Base-by-base conservation (phyloP, 2,329 filamentous ascomycete genomes). In the Chaetothyriales sp. region DNA sequence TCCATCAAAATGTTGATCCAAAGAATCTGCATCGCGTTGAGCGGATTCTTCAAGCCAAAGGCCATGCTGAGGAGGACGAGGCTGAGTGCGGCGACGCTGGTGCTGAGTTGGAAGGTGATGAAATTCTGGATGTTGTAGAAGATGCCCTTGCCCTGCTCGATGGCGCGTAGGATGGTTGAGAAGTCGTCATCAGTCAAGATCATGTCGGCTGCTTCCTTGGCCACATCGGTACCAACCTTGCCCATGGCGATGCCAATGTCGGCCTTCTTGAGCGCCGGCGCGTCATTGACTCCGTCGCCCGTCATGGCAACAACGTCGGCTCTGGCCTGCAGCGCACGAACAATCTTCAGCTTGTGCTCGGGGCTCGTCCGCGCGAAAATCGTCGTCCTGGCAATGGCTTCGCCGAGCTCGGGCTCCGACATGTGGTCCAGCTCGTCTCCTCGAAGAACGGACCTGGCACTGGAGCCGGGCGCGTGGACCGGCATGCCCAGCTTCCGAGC, bases 1-100 rank as follows among this genome's bases (percentile, higher is more conserved):
- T 98, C 94, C 94, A 98, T 98, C 62, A 98, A 89, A 65, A 98
- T 97, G 66, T 98, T 98, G 64, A 98, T 98, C 92, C 92, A 98
- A 44, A 98, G 77, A 72, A 98, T 98, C 72, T 98, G 92, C 92
- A 98, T 98, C 48, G 92, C 89, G 66, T 98, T 98, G 55, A 98
- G 76, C 46, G 92, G 94, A 65, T 92, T 95, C 70, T 88, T 89
- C 72, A 94, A 92, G 43, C 92, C 92, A 56, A 95, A 77, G 60
- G 87, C 85, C 28, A 89, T 95, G 74, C 89, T 95, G 63, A 98
- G 70, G 60, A 98, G 80, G 18, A 98, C 92, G 50, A 98, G 76
- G 53, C 86, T 88, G 59, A 98, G 74, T 55, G 92, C 89, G 51
- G 94, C 92, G 18, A 94, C 92, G 66, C 89, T 95, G 47, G 92